These are phyloP conservation scores for Ochromonas danica DNA, from an alignment of 108 stramenopile genomes.

Conservation along the genomic window DNA sequence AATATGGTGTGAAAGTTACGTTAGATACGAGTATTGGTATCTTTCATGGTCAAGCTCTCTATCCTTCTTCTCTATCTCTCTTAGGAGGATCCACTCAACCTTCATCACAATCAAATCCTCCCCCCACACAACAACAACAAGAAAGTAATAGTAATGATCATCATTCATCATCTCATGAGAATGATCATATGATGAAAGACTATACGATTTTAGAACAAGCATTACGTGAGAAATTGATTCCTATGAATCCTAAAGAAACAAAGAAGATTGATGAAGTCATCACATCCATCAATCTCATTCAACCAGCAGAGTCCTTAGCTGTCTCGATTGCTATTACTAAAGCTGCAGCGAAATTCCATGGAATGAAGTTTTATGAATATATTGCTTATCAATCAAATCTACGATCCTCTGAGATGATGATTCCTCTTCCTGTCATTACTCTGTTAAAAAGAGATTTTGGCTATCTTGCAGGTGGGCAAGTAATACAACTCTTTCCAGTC, in stretches of 20 bases:
- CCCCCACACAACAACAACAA: too few species aligned
- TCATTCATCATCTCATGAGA: background rate
- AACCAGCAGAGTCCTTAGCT: background rate
- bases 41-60: background rate
- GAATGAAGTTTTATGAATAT: background rate
- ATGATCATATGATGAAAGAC: background rate
- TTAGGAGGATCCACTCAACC: too few species aligned
- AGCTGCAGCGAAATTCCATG: background rate
- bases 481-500: background rate
- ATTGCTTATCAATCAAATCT: background rate
- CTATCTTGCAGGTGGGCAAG: background rate
- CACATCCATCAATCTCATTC: background rate
- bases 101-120: too few species aligned
- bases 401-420: background rate
- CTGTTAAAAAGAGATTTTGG: background rate
- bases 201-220: background rate
- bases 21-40: background rate
- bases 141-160: background rate
- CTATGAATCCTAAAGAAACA: background rate
- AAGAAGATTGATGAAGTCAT: background rate
- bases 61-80: too few species aligned
- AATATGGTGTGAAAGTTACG: background rate
- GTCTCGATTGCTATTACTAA: background rate
- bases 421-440: background rate
- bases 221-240: background rate